Conservation (phyloP, 768 basidiomycete genomes). For the Ramaria sp. region DNA sequence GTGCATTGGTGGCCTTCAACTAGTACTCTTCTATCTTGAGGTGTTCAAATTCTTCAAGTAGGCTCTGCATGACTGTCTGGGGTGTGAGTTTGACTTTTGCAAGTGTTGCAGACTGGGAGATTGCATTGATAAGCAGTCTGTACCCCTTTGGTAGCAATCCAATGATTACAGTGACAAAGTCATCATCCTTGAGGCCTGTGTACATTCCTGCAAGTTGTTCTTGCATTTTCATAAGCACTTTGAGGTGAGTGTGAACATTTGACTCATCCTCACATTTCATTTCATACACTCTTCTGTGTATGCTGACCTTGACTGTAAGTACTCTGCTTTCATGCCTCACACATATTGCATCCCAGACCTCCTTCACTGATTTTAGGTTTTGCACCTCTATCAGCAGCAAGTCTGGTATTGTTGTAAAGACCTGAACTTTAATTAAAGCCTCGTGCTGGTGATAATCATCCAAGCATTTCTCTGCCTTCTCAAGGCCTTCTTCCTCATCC, state of each 20-base stretch:
- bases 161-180: conserved; percentile 25
- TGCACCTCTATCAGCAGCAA: no score
- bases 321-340: conserved; percentile 19
- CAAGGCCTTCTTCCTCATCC: no score
- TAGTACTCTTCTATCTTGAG: neutral
- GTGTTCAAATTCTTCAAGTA: conserved; percentile 6
- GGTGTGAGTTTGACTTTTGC: neutral
- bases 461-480: no score
- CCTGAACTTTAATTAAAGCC: no score
- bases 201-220: conserved; percentile 27
- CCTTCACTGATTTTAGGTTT: no score
- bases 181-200: conserved; percentile 19
- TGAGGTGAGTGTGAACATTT: conserved; percentile 23
- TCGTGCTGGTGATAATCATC: no score
- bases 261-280: conserved; percentile 21
- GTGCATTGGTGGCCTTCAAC: neutral
- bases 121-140: conserved; percentile 21
- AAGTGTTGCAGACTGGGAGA: conserved; percentile 7
- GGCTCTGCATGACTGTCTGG: neutral
- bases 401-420: no score
- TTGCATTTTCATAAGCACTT: conserved; percentile 18
- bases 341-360: conserved; percentile 21
- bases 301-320: conserved; percentile 20
- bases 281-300: conserved; percentile 18
- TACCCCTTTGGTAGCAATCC: conserved; percentile 26